Evolutionary conservation across 345 rosid genomes (phyloP).

Genomic region (Cardiospermum halicacabum): DNA sequence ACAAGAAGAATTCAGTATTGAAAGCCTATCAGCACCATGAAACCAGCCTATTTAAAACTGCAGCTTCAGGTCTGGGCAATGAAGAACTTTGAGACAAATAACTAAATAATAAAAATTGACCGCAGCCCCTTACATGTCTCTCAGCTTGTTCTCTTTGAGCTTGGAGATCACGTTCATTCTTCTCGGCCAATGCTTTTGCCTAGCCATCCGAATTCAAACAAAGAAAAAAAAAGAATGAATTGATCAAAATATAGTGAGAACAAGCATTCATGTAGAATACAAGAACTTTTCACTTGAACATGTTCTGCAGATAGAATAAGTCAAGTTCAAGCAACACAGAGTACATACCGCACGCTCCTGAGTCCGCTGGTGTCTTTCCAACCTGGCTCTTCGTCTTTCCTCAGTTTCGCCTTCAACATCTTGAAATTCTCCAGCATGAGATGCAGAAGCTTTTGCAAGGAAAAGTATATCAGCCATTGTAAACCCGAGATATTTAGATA

Average conservation of each 20-base stretch:
- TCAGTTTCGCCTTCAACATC: slow-evolving; percentile 91
- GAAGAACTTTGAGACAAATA: neutral
- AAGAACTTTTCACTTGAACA: slow-evolving; percentile 1
- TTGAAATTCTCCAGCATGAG: slow-evolving; percentile 68
- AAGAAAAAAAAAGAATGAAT: neutral
- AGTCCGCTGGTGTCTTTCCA: slow-evolving; percentile 95
- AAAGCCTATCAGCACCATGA: neutral
- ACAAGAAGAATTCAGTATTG: slow-evolving; percentile 1
- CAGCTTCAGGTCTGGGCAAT: neutral
- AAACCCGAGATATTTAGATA: slow-evolving; percentile 2
- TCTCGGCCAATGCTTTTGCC: slow-evolving; percentile 96
- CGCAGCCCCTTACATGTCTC: slow-evolving; percentile 70
- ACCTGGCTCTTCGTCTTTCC: slow-evolving; percentile 86
- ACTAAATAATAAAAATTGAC: slow-evolving; percentile 3
- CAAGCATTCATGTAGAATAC: neutral
- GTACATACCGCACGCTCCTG: slow-evolving; percentile 92
- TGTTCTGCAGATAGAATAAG: slow-evolving; percentile 14
- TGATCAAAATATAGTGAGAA: neutral
- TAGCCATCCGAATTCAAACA: slow-evolving; percentile 24
- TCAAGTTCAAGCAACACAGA: slow-evolving; percentile 13
- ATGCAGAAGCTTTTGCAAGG: slow-evolving; percentile 42
- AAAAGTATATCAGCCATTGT: slow-evolving; percentile 19
- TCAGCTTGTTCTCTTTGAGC: slow-evolving; percentile 92
- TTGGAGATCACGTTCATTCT: slow-evolving; percentile 89
- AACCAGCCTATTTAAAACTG: neutral